phyloP scores from a whole-genome alignment of 441 rosid species.

The Biscutella laevigata region DNA sequence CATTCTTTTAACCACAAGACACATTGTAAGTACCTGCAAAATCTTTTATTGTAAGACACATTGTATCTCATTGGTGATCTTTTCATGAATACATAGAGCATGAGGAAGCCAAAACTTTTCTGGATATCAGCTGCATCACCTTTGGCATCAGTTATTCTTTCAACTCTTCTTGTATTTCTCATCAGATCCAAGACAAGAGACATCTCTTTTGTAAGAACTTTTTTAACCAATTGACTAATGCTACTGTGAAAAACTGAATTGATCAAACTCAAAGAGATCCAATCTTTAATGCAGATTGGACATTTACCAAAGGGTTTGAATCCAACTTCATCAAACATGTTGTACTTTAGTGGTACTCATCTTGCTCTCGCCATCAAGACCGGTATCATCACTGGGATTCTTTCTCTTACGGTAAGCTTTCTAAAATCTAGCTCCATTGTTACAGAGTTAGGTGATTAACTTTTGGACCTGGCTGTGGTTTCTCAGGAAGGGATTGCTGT shows the following conservation, averaged over 20 bases:
- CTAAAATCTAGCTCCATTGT: neutral
- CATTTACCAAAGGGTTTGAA: constrained; percentile 82
- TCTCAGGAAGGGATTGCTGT: constrained; percentile 93
- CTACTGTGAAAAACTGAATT: neutral
- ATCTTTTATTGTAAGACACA: no score
- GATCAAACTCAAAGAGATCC: constrained; percentile 1
- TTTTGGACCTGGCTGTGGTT: neutral
- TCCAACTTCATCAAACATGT: constrained; percentile 86
- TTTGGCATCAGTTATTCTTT: constrained; percentile 59
- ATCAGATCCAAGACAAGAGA: constrained; percentile 52
- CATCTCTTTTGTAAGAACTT: constrained; percentile 60
- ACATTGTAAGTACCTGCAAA: constrained; percentile 54
- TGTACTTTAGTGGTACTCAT: constrained; percentile 42
- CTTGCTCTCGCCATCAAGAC: constrained; percentile 71
- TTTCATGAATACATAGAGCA: constrained; percentile 59
- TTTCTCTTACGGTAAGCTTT: constrained; percentile 74
- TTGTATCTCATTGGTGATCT: no score
- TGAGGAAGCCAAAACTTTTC: constrained; percentile 70
- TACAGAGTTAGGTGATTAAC: neutral
- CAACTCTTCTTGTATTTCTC: constrained; percentile 59
- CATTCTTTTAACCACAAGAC: constrained; percentile 67
- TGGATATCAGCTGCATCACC: constrained; percentile 96
- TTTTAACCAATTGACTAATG: neutral
- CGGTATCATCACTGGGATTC: constrained; percentile 77
- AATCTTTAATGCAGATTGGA: constrained; percentile 57